phyloP scores from a whole-genome alignment of 2,329 filamentous ascomycete species.

The Beauveria medogensis region DNA sequence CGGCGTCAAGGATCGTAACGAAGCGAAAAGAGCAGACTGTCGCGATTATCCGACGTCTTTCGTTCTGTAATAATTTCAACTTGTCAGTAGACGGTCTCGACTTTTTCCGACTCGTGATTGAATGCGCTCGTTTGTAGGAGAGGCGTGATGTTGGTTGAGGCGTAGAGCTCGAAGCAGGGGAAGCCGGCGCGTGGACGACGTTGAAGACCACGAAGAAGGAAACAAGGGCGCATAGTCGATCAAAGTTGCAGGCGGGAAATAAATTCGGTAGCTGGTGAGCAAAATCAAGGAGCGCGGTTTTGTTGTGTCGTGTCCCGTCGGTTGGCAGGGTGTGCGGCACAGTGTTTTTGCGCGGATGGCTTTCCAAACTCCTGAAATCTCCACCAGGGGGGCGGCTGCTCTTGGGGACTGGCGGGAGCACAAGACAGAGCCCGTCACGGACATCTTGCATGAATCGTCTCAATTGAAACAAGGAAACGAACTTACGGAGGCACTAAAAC shows the following conservation, averaged over 20 bases:
- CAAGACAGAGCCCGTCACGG: slow-evolving; percentile 2
- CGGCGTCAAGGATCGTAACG: background rate
- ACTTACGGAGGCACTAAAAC: slow-evolving; percentile 3
- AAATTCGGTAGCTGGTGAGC: background rate
- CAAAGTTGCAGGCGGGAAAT: background rate
- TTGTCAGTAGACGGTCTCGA: background rate
- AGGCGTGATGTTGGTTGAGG: background rate
- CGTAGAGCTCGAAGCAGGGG: background rate
- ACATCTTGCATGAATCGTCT: slow-evolving; percentile 3
- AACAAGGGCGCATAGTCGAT: background rate
- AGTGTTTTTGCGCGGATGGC: slow-evolving; percentile 3
- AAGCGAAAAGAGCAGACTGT: slow-evolving; percentile 13
- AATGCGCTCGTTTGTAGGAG: slow-evolving; percentile 1
- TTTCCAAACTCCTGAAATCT: slow-evolving; percentile 11
- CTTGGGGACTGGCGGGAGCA: background rate
- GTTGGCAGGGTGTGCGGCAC: background rate
- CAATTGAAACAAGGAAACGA: slow-evolving; percentile 4
- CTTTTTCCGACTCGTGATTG: background rate
- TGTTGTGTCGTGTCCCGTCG: background rate
- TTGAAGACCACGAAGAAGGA: background rate
- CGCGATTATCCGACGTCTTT: background rate
- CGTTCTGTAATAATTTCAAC: background rate
- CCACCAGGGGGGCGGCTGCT: slow-evolving; percentile 4
- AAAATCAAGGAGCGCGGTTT: background rate
- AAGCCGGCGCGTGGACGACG: background rate